Evolutionary conservation across 306 rosid species (phyloP), one percentile per base, ranked within the genome.

Genomic region (Datisca glomerata): DNA sequence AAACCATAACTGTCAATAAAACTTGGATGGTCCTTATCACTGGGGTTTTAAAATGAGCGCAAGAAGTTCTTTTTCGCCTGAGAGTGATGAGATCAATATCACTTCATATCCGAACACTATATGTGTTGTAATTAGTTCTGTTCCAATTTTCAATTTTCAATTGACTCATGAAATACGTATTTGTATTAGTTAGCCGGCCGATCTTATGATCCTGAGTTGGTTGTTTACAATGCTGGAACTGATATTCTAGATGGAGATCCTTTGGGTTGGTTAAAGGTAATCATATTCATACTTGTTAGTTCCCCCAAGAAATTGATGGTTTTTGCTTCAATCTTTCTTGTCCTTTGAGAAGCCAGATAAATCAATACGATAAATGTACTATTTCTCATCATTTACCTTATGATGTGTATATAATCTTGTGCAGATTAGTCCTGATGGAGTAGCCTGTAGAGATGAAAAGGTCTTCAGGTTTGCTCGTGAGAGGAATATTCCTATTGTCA

Each of bases 181-280:
- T 42, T 38, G 32, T n/a, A 24, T 27, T 58, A 89, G 97, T 75
- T 80, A 63, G 93, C 86, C 25, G 74, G 56, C 38, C 53, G 11
- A 16, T 69, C 59, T 22, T 74, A 71, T 70, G 57, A 74, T 49
- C 97, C 95, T 31, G 93, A 83, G 64, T 68, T 89, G 66, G 32
- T 89, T 49, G 55, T 83, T 62, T 83, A 76, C 69, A 87, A 83
- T 36, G 95, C 95, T 50, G 97, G 97, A 71, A 89, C 95, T 24
- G 97, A 89, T 82, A 72, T 89, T 55, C 64, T 89, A 22, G 93
- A 89, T 16, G 94, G 94, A 57, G 97, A 87, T 63, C 89, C 94
- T 47, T 59, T 87, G 47, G 97, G 97, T 61, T 55, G 63, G 65
- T 65, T 87, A 71, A 66, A 79, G 94, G 94, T 87, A 76, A 56